phyloP scores from a whole-genome alignment of 2,329 filamentous ascomycete genomes.

The Polychaeton citri region DNA sequence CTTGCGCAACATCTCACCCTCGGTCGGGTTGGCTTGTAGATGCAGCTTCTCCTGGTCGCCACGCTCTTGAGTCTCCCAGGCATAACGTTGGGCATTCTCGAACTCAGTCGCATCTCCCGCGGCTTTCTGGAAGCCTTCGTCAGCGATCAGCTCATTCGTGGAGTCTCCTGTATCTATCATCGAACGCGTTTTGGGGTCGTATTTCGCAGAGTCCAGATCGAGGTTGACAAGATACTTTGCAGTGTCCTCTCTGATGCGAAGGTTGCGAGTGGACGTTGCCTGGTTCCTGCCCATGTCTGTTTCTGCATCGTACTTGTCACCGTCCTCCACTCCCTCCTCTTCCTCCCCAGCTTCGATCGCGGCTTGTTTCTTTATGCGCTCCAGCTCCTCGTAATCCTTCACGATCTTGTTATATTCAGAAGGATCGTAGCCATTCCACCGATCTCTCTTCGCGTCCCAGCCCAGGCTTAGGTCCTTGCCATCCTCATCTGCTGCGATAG shows the following conservation, averaged over 20 bases:
- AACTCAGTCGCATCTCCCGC: constrained; percentile 91
- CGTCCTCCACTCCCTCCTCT: constrained; percentile 35
- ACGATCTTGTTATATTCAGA: constrained; percentile 78
- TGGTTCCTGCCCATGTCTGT: constrained; percentile 94
- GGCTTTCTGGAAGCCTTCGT: constrained; percentile 80
- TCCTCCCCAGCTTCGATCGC: constrained; percentile 29
- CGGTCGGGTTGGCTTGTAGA: constrained; percentile 91
- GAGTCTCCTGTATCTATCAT: constrained; percentile 76
- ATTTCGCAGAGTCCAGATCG: constrained; percentile 90
- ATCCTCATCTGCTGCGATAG: constrained; percentile 86
- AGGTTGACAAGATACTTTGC: constrained; percentile 93
- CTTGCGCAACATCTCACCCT: constrained; percentile 71
- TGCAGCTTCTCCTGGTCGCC: constrained; percentile 69
- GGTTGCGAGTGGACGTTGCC: constrained; percentile 76
- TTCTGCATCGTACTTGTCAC: constrained; percentile 72
- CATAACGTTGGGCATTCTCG: constrained; percentile 74
- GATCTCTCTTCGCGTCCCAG: constrained; percentile 94
- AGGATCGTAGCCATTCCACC: constrained; percentile 96
- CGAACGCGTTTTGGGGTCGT: constrained; percentile 88
- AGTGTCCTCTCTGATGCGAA: constrained; percentile 89
- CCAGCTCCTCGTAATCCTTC: constrained; percentile 76
- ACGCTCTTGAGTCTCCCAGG: constrained; percentile 88
- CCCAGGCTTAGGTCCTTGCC: constrained; percentile 75
- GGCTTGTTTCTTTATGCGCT: constrained; percentile 50
- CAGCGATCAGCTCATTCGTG: constrained; percentile 70